phyloP scores from a whole-genome alignment of 805 yeast genomes.

The Cyberlindnera mycetangii region DNA sequence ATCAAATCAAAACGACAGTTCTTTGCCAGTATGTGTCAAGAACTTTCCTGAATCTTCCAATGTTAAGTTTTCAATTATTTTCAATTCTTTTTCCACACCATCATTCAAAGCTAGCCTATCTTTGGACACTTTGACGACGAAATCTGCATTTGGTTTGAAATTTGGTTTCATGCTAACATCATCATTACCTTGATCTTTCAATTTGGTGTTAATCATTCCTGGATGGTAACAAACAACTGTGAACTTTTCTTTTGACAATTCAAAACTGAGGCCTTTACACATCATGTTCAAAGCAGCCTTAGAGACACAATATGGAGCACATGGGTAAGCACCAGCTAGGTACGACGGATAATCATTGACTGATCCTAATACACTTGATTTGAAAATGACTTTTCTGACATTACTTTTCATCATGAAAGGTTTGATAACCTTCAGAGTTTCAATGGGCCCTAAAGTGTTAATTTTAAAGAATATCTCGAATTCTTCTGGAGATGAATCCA shows the following conservation, averaged over 20 bases:
- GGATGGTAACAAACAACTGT: conserved; percentile 31
- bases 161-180: conserved; percentile 17
- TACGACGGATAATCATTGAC: conserved; percentile 22
- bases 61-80: conserved; percentile 14
- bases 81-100: conserved; percentile 19
- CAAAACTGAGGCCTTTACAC: conserved; percentile 28
- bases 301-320: conserved; percentile 35
- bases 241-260: conserved; percentile 27
- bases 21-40: conserved; percentile 18
- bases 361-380: conserved; percentile 31
- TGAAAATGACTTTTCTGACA: conserved; percentile 30
- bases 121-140: conserved; percentile 9
- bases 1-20: conserved; percentile 15
- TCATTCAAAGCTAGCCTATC: conserved; percentile 15
- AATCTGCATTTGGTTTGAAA: conserved; percentile 16
- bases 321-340: conserved; percentile 17
- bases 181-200: conserved; percentile 10
- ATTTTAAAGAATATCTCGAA: conserved; percentile 22
- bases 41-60: conserved; percentile 21
- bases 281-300: conserved; percentile 36
- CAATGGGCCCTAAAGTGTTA: conserved; percentile 35
- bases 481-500: conserved; percentile 22
- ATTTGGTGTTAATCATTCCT: conserved; percentile 24
- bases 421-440: conserved; percentile 29
- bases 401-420: conserved; percentile 28